Base-by-base conservation (phyloP, 2,329 filamentous ascomycete species). In the Colletotrichum cordylinicola region DNA sequence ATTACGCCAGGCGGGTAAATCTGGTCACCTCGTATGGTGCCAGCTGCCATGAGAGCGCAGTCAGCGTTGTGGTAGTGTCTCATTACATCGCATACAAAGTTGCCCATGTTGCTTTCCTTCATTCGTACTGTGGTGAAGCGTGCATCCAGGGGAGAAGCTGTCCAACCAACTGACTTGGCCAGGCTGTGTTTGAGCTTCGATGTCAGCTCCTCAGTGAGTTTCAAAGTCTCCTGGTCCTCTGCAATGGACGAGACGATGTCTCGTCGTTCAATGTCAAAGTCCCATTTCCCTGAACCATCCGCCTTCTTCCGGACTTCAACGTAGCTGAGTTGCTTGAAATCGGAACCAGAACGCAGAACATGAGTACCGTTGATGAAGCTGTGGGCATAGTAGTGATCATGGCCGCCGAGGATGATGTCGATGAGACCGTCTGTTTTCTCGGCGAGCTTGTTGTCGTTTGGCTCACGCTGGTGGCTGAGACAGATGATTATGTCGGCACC, bases 61-160 rank as follows among this genome's bases (percentile, higher is more conserved):
- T 98, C 96, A 0, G 94, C 93, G 7, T 89, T 86, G 82, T 98
- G 95, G 82, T 98, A 94, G 77, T 92, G 92, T 9, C 95, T 91
- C 95, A 98, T 98, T 29, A 98, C 90, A 82, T 98, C 96, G 84
- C 94, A 97, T 4, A 98, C 94, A 83, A 98, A 98, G 84, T 98
- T 98, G 2, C 94, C 95, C 16, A 98, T 86, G 81, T 98, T 98
- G 70, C 94, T 95, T 84, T 98, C 96, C 61, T 87, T 88, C 24
- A 91, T 87, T 13, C 96, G 90, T 1, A 98, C 95, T 0, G 95
- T 98, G 18, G 92, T 94, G 84, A 98, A 98, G 3, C 96, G 93
- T 3, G 94, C 94, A 82, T 98, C 96, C 1, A 98, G 90, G 0
- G 96, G 94, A 1, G 92, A 93, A 0, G 93, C 92, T 0, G 95